Conservation (phyloP, 208 protist species). For the Angomonas desouzai region DNA sequence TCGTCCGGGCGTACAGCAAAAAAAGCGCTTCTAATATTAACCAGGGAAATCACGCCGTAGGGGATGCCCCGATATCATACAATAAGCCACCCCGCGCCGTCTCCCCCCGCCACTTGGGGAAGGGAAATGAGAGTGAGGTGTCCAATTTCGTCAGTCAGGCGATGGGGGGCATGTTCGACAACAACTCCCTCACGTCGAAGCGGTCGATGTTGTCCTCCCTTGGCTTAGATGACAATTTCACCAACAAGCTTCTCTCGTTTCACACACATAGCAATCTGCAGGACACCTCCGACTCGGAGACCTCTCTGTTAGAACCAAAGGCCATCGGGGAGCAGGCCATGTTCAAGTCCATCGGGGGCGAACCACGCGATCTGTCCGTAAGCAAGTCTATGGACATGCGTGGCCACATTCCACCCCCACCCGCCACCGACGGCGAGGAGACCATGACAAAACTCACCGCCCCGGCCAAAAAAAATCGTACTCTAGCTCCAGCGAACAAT, state of each 20-base stretch:
- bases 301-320: constrained; percentile 26
- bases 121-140: constrained; percentile 19
- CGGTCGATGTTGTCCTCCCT: constrained; percentile 38
- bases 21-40: constrained; percentile 18
- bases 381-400: constrained; percentile 31
- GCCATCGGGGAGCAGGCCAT: constrained; percentile 34
- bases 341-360: constrained; percentile 27
- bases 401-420: constrained; percentile 10
- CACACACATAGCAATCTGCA: constrained; percentile 17
- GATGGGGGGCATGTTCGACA: constrained; percentile 32
- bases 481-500: constrained; percentile 10
- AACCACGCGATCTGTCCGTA: constrained; percentile 23
- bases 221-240: constrained; percentile 32
- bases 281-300: constrained; percentile 13
- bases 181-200: constrained; percentile 18
- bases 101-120: constrained; percentile 12
- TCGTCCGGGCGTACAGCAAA: constrained; percentile 29
- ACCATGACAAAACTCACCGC: constrained; percentile 4
- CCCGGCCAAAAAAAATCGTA: neutral
- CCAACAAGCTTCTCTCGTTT: constrained; percentile 31
- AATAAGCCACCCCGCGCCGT: constrained; percentile 5
- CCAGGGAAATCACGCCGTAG: constrained; percentile 9
- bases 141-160: constrained; percentile 37
- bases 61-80: constrained; percentile 22
- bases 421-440: neutral